Conservation (phyloP, 192 early-diverging fungal genomes). For the Backusella circina region DNA sequence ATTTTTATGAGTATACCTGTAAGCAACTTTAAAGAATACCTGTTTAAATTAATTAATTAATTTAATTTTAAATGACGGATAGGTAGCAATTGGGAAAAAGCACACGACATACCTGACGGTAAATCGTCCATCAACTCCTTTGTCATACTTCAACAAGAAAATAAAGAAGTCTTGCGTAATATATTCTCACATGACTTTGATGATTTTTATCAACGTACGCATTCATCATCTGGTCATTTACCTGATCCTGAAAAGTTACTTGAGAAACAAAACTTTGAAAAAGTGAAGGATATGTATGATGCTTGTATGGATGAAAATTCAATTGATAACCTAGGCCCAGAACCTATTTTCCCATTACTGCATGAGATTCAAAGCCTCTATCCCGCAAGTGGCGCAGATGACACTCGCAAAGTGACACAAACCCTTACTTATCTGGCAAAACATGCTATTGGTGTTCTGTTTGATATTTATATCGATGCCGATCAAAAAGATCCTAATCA, state of each 20-base stretch:
- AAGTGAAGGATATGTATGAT: slow-evolving; percentile 54
- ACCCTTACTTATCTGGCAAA: slow-evolving; percentile 3
- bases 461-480: slow-evolving; percentile 44
- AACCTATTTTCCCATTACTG: slow-evolving; percentile 44
- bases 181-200: slow-evolving; percentile 49
- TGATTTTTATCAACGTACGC: slow-evolving; percentile 22
- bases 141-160: slow-evolving; percentile 5
- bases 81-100: slow-evolving; percentile 55
- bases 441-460: slow-evolving; percentile 34
- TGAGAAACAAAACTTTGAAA: slow-evolving; percentile 57
- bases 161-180: slow-evolving; percentile 36
- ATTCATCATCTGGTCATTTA: slow-evolving; percentile 27
- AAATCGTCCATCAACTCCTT: slow-evolving; percentile 39
- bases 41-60: neutral
- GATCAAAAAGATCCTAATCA: slow-evolving; percentile 57
- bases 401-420: neutral
- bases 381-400: neutral
- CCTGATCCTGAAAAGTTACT: slow-evolving; percentile 41
- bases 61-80: neutral
- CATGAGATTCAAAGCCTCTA: slow-evolving; percentile 33
- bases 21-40: slow-evolving; percentile 10
- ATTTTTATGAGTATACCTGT: slow-evolving; percentile 68
- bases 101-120: slow-evolving; percentile 60
- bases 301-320: slow-evolving; percentile 53
- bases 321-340: slow-evolving; percentile 38